Evolutionary conservation across 306 rosid genomes (phyloP), one percentile per base, ranked within the genome.

Genomic region (Lathyrus tuberosus): DNA sequence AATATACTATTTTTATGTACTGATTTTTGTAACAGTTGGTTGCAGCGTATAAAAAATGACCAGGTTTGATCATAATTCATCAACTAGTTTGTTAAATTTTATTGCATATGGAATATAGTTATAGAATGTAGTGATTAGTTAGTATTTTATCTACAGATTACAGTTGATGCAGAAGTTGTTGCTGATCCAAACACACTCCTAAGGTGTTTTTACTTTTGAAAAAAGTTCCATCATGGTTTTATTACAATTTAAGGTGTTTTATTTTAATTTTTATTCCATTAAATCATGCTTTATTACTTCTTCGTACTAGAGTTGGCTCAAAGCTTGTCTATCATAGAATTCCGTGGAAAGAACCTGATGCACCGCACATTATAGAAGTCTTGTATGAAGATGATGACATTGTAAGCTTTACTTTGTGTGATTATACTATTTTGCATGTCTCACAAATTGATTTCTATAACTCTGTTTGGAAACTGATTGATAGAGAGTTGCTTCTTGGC

Each of bases 321-420:
- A 76, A 87, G 78, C 71, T 94, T 70, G 89, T 87, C 13, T 94
- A 94, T 83, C 96, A 82, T 80, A 85, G 97, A 68, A 76, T 82
- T 80, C 97, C 96, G 5, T 94, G 98, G 98, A 86, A 83, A 73
- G 98, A 94, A 78, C 96, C 95, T 0, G 89, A 87, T 78, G 96
- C 92, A 14, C 97, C 97, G 0, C 65, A 73, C 82, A 22, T 70
- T 54, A 76, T 94, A 4, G 85, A 87, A 73, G 82, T 90, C 60
- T 77, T 94, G 48, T 87, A 80, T 18, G 97, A 90, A 71, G 97
- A 90, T 79, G 85, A 73, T 83, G 91, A 90, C 67, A 79, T 90
- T 86, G 98, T 94, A 76, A 79, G 64, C 69, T 17, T 77, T 60
- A 46, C 67, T 63, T 54, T 22, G 16, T 42, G 28, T 41, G 7